Evolutionary conservation across 371 early-diverging fungal genomes (phyloP), one percentile per base, ranked within the genome.

Genomic region (Funneliformis caledonium): DNA sequence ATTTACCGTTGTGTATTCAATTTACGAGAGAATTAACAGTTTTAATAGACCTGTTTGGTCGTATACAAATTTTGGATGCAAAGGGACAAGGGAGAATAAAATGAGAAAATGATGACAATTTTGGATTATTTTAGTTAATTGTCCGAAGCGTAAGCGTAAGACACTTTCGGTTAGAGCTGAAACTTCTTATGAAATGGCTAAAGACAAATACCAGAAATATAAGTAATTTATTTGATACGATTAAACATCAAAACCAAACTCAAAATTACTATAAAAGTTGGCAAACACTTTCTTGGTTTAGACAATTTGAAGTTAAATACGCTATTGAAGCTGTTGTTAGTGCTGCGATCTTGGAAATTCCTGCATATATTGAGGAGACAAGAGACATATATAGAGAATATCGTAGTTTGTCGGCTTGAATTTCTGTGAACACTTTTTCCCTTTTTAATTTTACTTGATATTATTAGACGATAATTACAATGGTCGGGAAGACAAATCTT

Each of bases 341-440:
- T 33, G 85, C 92, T 8, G 86, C 92, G 11, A 19, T 93, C 8
- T 82, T 95, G 56, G 85, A 91, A 45, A 80, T 89, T 26, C 94
- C 94, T 2, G 93, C 92, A 0, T 95, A 92, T 82, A 79, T 93
- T 80, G 89, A 89, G 43, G 80, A 84, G 43, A 91, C 91, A 16
- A 83, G 88, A 60, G 87, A 88, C 26, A 80, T 85, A 82, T 93
- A 89, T 80, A 88, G 90, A 47, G 84, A 87, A 64, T 93, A 90
- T 81, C 90, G 95, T 22, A 90, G 93, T 85, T 94, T 94, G 84
- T 96, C 95, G 96, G 90, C 93, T 9, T 83, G 94, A n/a, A 93
- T 94, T 78, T 92, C 96, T 12, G 92, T 91, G 83, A 84, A 83
- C 82, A 56, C n/a, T n/a, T n/a, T n/a, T n/a, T 48, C 14, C 42